Conservation (phyloP, 2,329 filamentous ascomycete genomes). For the Fusarium anguioides region DNA sequence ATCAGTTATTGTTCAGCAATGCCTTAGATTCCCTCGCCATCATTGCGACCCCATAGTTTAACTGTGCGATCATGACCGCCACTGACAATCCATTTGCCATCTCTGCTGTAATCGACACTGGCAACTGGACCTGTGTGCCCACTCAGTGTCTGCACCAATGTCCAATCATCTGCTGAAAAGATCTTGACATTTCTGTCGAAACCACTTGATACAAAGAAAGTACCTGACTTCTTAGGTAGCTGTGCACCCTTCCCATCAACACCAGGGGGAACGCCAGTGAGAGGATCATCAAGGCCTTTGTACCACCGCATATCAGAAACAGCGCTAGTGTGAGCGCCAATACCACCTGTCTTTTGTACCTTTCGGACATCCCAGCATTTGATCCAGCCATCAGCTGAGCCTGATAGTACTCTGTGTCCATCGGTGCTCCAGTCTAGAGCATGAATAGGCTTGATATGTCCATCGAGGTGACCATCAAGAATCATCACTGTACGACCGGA, state of each 20-base stretch:
- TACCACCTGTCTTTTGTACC: constrained; percentile 82
- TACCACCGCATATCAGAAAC: constrained; percentile 96
- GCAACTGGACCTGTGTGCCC: constrained; percentile 94
- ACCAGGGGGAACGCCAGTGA: constrained; percentile 69
- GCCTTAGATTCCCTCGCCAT: constrained; percentile 65
- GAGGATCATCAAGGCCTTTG: constrained; percentile 83
- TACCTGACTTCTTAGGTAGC: constrained; percentile 85
- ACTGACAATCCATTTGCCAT: constrained; percentile 93
- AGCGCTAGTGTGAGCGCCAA: constrained; percentile 90
- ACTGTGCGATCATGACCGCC: constrained; percentile 94
- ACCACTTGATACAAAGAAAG: constrained; percentile 89
- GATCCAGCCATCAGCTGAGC: constrained; percentile 92
- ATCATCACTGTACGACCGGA: constrained; percentile 96
- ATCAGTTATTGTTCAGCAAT: constrained; percentile 6
- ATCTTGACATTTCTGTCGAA: constrained; percentile 97
- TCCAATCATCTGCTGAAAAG: constrained; percentile 97
- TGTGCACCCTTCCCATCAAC: constrained; percentile 73
- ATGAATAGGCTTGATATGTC: constrained; percentile 89
- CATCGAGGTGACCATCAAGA: constrained; percentile 84
- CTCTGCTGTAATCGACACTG: constrained; percentile 86
- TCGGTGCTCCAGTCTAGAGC: constrained; percentile 93
- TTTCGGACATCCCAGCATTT: constrained; percentile 98
- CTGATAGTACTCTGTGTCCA: constrained; percentile 91
- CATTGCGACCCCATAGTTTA: constrained; percentile 94
- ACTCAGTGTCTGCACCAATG: constrained; percentile 84